phyloP scores from a whole-genome alignment of 2,329 filamentous ascomycete genomes.

The Ramularia endophylla region DNA sequence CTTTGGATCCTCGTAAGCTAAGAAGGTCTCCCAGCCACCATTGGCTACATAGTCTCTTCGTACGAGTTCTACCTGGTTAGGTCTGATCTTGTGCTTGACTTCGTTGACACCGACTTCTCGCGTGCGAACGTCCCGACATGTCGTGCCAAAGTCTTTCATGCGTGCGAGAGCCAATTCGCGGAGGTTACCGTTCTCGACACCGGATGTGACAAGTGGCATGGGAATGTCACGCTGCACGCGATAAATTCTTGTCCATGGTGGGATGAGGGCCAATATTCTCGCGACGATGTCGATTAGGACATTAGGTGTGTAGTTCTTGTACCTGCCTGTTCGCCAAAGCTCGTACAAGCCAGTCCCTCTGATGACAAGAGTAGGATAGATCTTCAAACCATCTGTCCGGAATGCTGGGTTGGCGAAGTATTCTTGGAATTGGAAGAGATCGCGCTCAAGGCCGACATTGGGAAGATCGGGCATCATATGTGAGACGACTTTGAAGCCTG shows the following conservation, averaged over 20 bases:
- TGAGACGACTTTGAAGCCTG: slow-evolving; percentile 96
- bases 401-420: slow-evolving; percentile 98
- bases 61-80: slow-evolving; percentile 92
- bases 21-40: slow-evolving; percentile 96
- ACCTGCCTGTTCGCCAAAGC: slow-evolving; percentile 91
- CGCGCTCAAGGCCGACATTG: slow-evolving; percentile 97
- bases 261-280: slow-evolving; percentile 88
- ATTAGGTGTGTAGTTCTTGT: slow-evolving; percentile 98
- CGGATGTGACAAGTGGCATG: slow-evolving; percentile 99
- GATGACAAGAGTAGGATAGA: slow-evolving; percentile 96
- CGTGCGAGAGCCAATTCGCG: slow-evolving; percentile 88
- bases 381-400: slow-evolving; percentile 93
- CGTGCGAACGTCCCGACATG: slow-evolving; percentile 91
- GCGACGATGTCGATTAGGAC: slow-evolving; percentile 93
- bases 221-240: slow-evolving; percentile 97
- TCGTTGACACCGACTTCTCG: slow-evolving; percentile 98
- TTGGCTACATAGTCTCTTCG: slow-evolving; percentile 92
- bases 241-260: slow-evolving; percentile 98
- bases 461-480: slow-evolving; percentile 99
- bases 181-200: slow-evolving; percentile 95
- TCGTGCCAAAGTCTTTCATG: slow-evolving; percentile 99
- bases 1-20: slow-evolving; percentile 97
- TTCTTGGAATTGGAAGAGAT: slow-evolving; percentile 93
- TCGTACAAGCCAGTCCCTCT: slow-evolving; percentile 95
- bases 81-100: slow-evolving; percentile 97